Percentiles rank a stretch among this genome's conserved stretches.
Conservation (phyloP, 2,329 filamentous ascomycete species). For the Amauroascus niger region DNA sequence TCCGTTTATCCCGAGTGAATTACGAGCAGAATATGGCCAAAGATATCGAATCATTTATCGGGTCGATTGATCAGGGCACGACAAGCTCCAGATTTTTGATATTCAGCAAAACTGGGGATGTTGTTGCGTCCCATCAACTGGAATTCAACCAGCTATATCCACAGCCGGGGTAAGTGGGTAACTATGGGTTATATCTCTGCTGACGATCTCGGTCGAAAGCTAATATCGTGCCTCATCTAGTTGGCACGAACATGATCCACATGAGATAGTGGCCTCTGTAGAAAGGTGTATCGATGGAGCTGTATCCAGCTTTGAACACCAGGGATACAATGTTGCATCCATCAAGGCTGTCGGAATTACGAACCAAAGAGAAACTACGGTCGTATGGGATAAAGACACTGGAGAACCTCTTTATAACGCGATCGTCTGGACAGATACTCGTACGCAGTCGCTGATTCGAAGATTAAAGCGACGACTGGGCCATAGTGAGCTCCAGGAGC, state of each 20-base stretch:
- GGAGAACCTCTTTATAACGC: constrained; percentile 79
- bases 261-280: constrained; percentile 65
- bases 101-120: constrained; percentile 69
- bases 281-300: constrained; percentile 71
- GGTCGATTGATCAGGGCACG: constrained; percentile 83
- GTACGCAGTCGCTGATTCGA: constrained; percentile 64
- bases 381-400: constrained; percentile 73
- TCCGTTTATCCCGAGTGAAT: background rate
- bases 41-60: constrained; percentile 50
- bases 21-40: background rate
- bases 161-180: constrained; percentile 62
- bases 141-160: constrained; percentile 81
- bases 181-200: background rate
- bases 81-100: constrained; percentile 85
- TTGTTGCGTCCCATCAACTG: constrained; percentile 73
- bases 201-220: background rate
- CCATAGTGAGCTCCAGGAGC: constrained; percentile 57
- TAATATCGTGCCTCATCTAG: constrained; percentile 36
- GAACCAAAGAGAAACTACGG: constrained; percentile 80
- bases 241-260: constrained; percentile 84
- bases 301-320: constrained; percentile 58
- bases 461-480: constrained; percentile 61
- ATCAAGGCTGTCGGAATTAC: constrained; percentile 77
- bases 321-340: constrained; percentile 56
- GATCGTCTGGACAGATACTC: constrained; percentile 83